Evolutionary conservation across 106 monocot genomes (phyloP), one percentile per base, ranked within the genome.

Genomic region (Dendrobium catenatum): DNA sequence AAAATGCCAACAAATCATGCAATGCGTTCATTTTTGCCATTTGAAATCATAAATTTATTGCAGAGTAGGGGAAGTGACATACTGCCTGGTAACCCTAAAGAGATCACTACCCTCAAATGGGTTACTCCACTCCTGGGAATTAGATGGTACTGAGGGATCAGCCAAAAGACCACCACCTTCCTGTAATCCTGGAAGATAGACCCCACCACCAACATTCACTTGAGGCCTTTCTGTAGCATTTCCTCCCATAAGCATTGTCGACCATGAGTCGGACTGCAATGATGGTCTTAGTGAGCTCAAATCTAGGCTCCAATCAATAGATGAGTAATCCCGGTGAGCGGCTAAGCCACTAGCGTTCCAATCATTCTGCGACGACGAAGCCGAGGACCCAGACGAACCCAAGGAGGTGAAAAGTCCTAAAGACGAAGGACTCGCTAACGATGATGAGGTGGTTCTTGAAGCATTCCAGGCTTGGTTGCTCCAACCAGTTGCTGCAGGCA

Each of bases 271-370:
- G 0, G 79, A 83, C 42, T 79, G 20, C n/a, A 22, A 31, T 31
- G 58, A 82, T 22, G 83, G 80, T 2, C 79, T n/a, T 77, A 43
- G 46, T 0, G 85, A 68, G 19, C 87, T 79, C 26, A 77, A 47
- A 44, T 95, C 89, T 13, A 91, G 43, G 83, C 94, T 94, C 97
- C 97, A 98, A 78, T 98, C 97, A 82, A 98, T 88, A 70, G 84
- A 84, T n/a, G 90, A 87, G 76, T 93, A 98, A 81, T 98, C 94
- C 16, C 83, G 83, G 41, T 80, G 81, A 0, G 85, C 72, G 55
- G 80, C 79, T 16, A 77, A 55, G 15, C 84, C 79, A 33, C 84
- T 79, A 1, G 82, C 82, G 51, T 80, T 87, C 96, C 94, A 96
- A 44, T 91, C 91, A 31, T 83, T 81, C 17, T 85, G 68, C 0